Conservation (phyloP, 148 eudicot species). For the Fagopyrum homotropicum region DNA sequence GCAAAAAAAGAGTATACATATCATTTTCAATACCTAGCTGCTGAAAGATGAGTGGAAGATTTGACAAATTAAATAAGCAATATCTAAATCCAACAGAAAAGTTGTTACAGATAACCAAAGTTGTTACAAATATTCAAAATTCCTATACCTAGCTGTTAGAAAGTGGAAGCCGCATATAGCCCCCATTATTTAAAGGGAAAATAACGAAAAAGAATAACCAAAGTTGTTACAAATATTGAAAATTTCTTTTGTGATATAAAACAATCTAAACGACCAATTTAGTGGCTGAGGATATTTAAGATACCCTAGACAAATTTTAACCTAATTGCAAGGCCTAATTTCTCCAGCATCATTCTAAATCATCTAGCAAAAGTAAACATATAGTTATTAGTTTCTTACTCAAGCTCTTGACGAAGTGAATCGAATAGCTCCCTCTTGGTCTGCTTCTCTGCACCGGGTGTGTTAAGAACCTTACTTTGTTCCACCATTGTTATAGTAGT, state of each 20-base stretch:
- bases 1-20: background rate
- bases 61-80: background rate
- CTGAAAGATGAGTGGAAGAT: background rate
- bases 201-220: too few relatives aligned
- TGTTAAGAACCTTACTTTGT: constrained; percentile 93
- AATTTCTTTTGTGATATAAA: background rate
- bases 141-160: too few relatives aligned
- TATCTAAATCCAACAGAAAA: too few relatives aligned
- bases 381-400: constrained; percentile 38
- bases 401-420: constrained; percentile 94
- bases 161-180: too few relatives aligned
- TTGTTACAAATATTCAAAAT: too few relatives aligned
- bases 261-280: too few relatives aligned
- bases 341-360: background rate
- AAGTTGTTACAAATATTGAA: too few relatives aligned
- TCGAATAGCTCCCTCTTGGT: constrained; percentile 96
- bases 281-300: too few relatives aligned
- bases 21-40: background rate
- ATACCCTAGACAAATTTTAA: background rate
- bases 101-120: too few relatives aligned
- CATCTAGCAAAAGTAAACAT: background rate
- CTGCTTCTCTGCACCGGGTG: constrained; percentile 96
- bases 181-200: too few relatives aligned
- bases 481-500: constrained; percentile 93
- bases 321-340: background rate